These are phyloP conservation scores for Nicotiana obtusifolia DNA, from an alignment of 257 asterid genomes.

Conservation along the genomic window DNA sequence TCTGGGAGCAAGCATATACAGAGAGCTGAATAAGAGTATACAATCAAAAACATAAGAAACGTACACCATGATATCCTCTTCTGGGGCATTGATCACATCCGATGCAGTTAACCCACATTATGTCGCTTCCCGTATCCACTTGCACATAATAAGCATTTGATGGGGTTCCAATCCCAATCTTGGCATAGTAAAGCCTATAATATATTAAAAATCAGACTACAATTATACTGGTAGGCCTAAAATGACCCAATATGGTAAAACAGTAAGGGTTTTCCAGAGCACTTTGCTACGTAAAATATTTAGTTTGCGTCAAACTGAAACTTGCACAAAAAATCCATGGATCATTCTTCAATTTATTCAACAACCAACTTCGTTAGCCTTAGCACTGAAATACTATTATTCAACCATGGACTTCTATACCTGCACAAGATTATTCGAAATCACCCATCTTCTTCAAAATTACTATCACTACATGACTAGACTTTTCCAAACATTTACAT, in stretches of 20 bases:
- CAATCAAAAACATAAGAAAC: slow-evolving; percentile 24
- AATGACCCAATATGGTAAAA: not conserved
- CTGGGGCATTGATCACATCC: slow-evolving; percentile 81
- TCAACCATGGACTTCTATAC: not conserved
- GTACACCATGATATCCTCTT: slow-evolving; percentile 91
- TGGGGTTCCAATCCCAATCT: slow-evolving; percentile 94
- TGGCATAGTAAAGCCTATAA: slow-evolving; percentile 93
- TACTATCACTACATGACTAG: not conserved
- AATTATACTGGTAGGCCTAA: not conserved
- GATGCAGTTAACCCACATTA: slow-evolving; percentile 95
- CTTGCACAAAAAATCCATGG: not conserved
- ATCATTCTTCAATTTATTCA: slow-evolving; percentile 7
- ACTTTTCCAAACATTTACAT: not conserved
- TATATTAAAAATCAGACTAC: not conserved
- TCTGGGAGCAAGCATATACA: slow-evolving; percentile 5
- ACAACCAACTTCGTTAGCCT: not conserved
- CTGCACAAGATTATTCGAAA: slow-evolving; percentile 6
- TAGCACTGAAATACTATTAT: not conserved
- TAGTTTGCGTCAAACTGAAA: not conserved
- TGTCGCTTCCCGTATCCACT: slow-evolving; percentile 97
- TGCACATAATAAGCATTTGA: slow-evolving; percentile 91
- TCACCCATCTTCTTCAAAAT: not conserved
- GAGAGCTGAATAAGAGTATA: not conserved
- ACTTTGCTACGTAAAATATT: not conserved
- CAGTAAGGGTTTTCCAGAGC: not conserved